Percentiles rank a stretch among this genome's conserved stretches.
Conservation (phyloP, 2,329 filamentous ascomycete genomes). For the Drechslerella coelobrocha region DNA sequence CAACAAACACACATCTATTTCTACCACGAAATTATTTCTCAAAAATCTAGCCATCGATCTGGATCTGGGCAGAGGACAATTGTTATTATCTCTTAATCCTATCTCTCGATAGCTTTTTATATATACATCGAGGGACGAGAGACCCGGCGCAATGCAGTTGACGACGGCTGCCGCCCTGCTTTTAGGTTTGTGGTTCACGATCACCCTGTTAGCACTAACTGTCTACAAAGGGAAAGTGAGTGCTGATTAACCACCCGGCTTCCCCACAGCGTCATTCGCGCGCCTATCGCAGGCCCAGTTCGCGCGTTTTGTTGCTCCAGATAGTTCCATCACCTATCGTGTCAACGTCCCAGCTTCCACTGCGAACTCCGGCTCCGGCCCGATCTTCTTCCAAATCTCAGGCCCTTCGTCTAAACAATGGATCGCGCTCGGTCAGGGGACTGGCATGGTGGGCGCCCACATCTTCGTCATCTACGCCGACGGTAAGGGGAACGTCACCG, state of each 20-base stretch:
- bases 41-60: no score
- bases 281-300: constrained; percentile 36
- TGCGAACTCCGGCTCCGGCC: constrained; percentile 29
- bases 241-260: no score
- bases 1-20: constrained; percentile 6
- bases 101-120: no score
- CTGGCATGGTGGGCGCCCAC: constrained; percentile 59
- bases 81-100: neutral
- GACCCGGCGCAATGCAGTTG: no score
- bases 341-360: constrained; percentile 33
- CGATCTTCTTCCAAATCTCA: constrained; percentile 36
- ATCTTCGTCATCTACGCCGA: constrained; percentile 61
- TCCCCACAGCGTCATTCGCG: constrained; percentile 18
- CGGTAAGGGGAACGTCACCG: constrained; percentile 56
- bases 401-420: constrained; percentile 54
- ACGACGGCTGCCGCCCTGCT: neutral
- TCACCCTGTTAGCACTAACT: no score
- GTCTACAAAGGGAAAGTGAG: no score
- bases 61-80: no score
- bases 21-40: no score
- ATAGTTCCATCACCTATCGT: constrained; percentile 17
- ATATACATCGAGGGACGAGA: neutral
- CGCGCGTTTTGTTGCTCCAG: constrained; percentile 25
- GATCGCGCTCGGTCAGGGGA: constrained; percentile 61
- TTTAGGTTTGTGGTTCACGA: neutral